Evolutionary conservation across 139 green algal genomes (phyloP).

Genomic region (Coccomyxa sp.): DNA sequence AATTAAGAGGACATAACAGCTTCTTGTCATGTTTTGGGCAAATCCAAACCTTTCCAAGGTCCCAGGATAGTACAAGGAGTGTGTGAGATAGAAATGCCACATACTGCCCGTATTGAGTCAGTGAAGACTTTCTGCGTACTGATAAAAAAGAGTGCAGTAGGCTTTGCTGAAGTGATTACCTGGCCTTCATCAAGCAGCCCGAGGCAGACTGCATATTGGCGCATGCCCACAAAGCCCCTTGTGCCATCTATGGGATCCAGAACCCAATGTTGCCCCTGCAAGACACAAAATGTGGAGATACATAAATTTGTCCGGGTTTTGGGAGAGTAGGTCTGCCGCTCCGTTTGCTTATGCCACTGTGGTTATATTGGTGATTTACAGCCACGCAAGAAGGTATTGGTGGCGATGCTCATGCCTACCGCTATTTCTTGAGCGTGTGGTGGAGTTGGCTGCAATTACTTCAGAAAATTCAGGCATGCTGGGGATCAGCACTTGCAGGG

Average conservation of each 20-base stretch:
- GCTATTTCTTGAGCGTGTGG: not conserved
- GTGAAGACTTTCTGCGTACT: too few species aligned
- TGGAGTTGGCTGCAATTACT: not conserved
- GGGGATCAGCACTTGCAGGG: not conserved
- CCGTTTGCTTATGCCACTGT: not conserved
- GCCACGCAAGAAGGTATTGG: not conserved
- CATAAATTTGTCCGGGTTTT: not conserved
- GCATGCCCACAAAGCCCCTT: slow-evolving; percentile 86
- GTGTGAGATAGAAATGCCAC: too few species aligned
- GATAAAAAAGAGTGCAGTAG: not conserved
- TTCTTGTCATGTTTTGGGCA: too few species aligned
- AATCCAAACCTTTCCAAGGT: too few species aligned
- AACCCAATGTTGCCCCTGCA: slow-evolving; percentile 80
- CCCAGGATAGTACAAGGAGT: too few species aligned
- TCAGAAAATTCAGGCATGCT: not conserved
- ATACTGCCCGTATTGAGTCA: too few species aligned
- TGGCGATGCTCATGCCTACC: not conserved
- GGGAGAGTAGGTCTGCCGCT: not conserved
- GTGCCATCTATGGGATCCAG: slow-evolving; percentile 95
- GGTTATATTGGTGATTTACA: not conserved
- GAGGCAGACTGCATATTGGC: slow-evolving; percentile 94
- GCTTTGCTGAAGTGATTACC: slow-evolving; percentile 6
- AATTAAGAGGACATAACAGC: not conserved
- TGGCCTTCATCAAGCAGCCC: slow-evolving; percentile 78
- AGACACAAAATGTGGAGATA: not conserved